Base-by-base conservation (phyloP, 306 rosid genomes). In the Trifolium fragiferum region DNA sequence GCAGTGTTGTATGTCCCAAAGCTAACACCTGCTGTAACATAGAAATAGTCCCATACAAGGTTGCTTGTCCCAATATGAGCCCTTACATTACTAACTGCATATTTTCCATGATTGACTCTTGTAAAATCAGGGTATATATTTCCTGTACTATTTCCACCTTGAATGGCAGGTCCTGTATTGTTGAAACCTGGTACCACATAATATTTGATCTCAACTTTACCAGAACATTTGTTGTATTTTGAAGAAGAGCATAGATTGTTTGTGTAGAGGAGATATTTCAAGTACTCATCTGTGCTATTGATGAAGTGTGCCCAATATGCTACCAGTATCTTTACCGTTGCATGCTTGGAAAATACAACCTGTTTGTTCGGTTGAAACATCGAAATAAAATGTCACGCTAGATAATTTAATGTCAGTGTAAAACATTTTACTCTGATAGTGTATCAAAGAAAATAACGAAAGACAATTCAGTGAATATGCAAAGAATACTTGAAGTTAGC, bases 51-150 rank as follows among this genome's bases (percentile, higher is more conserved):
- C 98, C 98, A 91, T 16, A 85, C 53, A 72, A 94, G 96, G 82
- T 91, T 94, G 84, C 97, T 94, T 12, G 96, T 94, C 16, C 96
- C 93, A 68, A 94, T 83, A 62, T 94, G 91, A 3, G 98, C 97
- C 70, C 96, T 84, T 32, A 78, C 84, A 60, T 91, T 82, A 14
- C 95, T 91, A 25, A 88, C 93, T 46, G 90, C 96, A 81, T 88
- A 94, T 79, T 94, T 94, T 37, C 96, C 98, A 71, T 93, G 98
- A 76, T 93, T 90, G 18, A 93, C 98, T 78, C 97, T 84, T 8
- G 84, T 82, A 68, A 66, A 93, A 78, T 79, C 87, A 18, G 98
- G 98, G 80, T 89, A 93, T 37, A 51, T 13, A 18, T 93, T 91
- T 74, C 88, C 86, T 13, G 97, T 89, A 55, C 86, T 84, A 15